phyloP scores from a whole-genome alignment of 768 basidiomycete species.

The Boletus rufocinnamomeus region DNA sequence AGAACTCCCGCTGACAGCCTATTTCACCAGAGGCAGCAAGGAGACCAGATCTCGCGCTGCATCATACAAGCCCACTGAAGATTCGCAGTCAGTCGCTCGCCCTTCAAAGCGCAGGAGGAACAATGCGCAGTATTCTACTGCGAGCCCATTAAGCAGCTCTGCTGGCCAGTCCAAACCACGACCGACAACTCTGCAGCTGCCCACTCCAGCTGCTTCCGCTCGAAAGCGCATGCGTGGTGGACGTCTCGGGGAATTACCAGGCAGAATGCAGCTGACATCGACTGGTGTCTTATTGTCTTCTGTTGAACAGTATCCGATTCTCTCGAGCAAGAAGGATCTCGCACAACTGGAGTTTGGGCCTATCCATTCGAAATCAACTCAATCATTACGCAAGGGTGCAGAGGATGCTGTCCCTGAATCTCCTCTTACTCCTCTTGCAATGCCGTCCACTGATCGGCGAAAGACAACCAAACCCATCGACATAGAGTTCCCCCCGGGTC shows the following conservation, averaged over 20 bases:
- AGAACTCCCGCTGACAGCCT: constrained; percentile 34
- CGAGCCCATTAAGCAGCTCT: constrained; percentile 1
- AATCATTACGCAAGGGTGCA: not conserved
- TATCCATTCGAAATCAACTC: constrained; percentile 2
- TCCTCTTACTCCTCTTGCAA: constrained; percentile 9
- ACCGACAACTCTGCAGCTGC: constrained; percentile 17
- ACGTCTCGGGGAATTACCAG: not conserved
- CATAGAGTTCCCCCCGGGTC: not conserved
- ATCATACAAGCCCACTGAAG: not conserved
- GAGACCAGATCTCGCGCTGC: constrained; percentile 5
- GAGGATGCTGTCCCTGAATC: not conserved
- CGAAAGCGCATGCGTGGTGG: constrained; percentile 18
- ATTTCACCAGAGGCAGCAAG: constrained; percentile 26
- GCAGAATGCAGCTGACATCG: not conserved
- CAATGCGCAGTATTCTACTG: not conserved
- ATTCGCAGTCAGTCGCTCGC: constrained; percentile 5
- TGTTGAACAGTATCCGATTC: not conserved
- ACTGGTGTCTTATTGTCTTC: not conserved
- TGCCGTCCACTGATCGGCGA: constrained; percentile 6
- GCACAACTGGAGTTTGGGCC: constrained; percentile 2
- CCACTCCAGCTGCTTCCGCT: constrained; percentile 24
- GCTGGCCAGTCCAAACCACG: constrained; percentile 7
- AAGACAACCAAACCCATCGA: not conserved
- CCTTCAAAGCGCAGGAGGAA: constrained; percentile 25
- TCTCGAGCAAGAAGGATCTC: constrained; percentile 3